These are phyloP conservation scores for Strigomonas culicis DNA, from an alignment of 208 protist species.

Conservation along the genomic window DNA sequence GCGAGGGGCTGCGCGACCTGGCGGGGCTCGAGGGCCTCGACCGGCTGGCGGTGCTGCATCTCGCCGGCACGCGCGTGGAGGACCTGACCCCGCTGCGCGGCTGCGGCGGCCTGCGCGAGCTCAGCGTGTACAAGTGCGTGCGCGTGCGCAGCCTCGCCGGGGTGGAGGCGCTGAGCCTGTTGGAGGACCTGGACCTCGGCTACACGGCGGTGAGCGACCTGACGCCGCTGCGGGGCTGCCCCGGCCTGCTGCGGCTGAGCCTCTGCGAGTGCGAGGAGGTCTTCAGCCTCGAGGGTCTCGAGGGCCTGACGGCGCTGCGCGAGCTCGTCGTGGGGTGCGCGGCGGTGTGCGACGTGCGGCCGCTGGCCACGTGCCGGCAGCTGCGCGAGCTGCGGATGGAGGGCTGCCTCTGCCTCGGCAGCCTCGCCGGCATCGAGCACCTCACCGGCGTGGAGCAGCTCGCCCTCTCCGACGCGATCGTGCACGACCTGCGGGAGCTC, in stretches of 20 bases:
- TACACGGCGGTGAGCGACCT: neutral
- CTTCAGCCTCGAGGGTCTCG: neutral
- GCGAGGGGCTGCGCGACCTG: no score
- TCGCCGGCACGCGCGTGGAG: no score
- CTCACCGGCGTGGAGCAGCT: no score
- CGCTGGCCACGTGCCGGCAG: neutral
- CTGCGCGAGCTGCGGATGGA: neutral
- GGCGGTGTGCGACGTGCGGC: neutral
- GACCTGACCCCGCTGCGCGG: neutral
- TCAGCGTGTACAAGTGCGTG: neutral
- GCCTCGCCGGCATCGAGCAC: no score
- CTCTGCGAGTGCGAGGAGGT: neutral
- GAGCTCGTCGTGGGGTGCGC: neutral
- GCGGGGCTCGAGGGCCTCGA: no score
- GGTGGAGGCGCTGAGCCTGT: neutral
- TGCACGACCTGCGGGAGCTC: no score
- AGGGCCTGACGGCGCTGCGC: neutral
- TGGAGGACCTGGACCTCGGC: neutral
- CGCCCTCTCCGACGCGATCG: no score
- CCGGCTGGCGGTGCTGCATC: no score
- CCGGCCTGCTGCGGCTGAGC: neutral
- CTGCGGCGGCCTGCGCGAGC: neutral
- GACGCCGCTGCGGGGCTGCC: neutral
- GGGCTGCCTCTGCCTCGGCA: neutral
- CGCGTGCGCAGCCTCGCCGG: neutral